Conservation (phyloP, 345 rosid genomes). For the Abelmoschus esculentus region DNA sequence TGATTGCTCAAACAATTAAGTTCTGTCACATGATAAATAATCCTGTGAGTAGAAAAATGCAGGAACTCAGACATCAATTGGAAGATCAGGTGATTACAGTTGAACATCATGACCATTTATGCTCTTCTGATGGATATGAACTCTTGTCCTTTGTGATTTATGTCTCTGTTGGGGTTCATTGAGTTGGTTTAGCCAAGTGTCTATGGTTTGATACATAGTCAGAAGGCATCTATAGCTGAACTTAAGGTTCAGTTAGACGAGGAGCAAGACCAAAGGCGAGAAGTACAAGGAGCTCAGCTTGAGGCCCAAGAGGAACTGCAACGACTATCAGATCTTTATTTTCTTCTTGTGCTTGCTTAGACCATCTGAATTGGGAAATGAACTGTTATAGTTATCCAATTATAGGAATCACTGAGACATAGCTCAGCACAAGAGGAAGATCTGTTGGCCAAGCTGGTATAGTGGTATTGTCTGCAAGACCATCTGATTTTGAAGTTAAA, state of each 20-base stretch:
- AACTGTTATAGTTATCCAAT: conserved; percentile 19
- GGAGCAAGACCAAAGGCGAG: conserved; percentile 75
- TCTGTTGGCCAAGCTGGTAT: too few relatives aligned
- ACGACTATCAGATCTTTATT: conserved; percentile 50
- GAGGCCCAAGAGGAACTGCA: conserved; percentile 74
- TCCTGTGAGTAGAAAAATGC: conserved; percentile 16
- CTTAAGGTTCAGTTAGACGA: conserved; percentile 67
- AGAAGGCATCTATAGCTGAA: conserved; percentile 67
- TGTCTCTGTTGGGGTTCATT: not conserved
- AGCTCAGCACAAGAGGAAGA: too few relatives aligned
- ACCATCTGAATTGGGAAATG: conserved; percentile 7
- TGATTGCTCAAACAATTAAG: conserved; percentile 12
- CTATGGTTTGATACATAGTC: conserved; percentile 36
- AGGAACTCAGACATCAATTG: conserved; percentile 88
- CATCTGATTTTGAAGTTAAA: too few relatives aligned
- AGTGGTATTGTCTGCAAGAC: too few relatives aligned
- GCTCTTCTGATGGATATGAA: conserved; percentile 15
- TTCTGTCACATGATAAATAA: not conserved
- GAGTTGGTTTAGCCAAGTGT: not conserved
- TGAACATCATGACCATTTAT: conserved; percentile 64
- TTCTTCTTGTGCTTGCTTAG: conserved; percentile 1
- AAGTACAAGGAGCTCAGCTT: conserved; percentile 63
- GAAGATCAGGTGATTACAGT: conserved; percentile 67
- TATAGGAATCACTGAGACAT: conserved; percentile 36
- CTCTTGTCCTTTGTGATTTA: not conserved